phyloP scores from a whole-genome alignment of 148 eudicot genomes.

The Fagopyrum homotropicum region DNA sequence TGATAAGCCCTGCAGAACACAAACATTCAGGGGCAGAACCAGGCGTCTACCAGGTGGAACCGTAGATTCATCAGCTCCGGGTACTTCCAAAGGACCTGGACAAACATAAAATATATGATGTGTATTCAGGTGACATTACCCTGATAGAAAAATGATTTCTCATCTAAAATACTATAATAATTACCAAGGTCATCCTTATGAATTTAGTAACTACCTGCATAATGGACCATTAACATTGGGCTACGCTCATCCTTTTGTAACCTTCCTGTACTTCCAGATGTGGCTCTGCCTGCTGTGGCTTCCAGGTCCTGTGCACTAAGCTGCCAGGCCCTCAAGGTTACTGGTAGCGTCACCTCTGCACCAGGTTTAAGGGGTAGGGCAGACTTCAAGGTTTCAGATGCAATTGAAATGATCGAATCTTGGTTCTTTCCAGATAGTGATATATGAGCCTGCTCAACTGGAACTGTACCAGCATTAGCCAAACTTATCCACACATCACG shows the following conservation, averaged over 20 bases:
- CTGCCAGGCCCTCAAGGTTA: constrained; percentile 91
- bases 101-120: neutral
- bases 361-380: constrained; percentile 91
- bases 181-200: neutral
- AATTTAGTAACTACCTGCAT: constrained; percentile 52
- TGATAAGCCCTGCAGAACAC: constrained; percentile 85
- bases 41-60: constrained; percentile 88
- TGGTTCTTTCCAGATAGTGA: constrained; percentile 91
- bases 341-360: constrained; percentile 81
- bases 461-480: constrained; percentile 94
- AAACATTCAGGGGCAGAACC: constrained; percentile 71
- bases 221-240: constrained; percentile 79
- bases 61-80: constrained; percentile 28
- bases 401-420: constrained; percentile 71
- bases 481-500: constrained; percentile 76
- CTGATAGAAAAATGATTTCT: neutral
- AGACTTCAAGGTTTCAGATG: constrained; percentile 56
- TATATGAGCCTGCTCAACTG: constrained; percentile 90
- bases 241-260: constrained; percentile 77
- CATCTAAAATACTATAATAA: neutral
- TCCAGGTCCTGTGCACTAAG: constrained; percentile 61
- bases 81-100: constrained; percentile 51
- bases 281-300: constrained; percentile 41
- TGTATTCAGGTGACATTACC: neutral
- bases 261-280: constrained; percentile 44